A percentile compares a stretch with the other conserved stretches of the same genome.
phyloP scores from a whole-genome alignment of 305 asterid species.

The Fraxinus sp. region DNA sequence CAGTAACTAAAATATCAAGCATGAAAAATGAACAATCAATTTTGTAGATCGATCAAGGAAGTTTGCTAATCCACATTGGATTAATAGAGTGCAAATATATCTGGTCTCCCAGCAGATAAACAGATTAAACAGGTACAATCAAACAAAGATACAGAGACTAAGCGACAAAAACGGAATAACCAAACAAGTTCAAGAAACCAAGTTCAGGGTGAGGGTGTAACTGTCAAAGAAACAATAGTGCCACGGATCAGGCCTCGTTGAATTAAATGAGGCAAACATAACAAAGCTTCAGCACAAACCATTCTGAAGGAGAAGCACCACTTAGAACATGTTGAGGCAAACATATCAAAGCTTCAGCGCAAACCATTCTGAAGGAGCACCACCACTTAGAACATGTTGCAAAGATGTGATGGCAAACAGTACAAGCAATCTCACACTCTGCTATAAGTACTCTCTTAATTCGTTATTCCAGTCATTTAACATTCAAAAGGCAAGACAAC shows the following conservation, averaged over 20 bases:
- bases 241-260: background rate
- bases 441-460: background rate
- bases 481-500: background rate
- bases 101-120: background rate
- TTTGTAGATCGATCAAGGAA: background rate
- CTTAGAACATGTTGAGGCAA: background rate
- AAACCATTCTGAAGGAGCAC: background rate
- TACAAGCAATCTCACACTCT: background rate
- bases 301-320: background rate
- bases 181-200: background rate
- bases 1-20: constrained; percentile 5
- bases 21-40: background rate
- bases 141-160: background rate
- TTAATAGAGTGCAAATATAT: background rate
- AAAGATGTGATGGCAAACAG: background rate
- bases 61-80: background rate
- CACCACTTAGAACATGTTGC: background rate
- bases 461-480: background rate
- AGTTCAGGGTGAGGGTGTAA: background rate
- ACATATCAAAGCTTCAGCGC: background rate
- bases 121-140: background rate
- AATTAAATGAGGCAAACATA: background rate
- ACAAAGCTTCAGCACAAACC: background rate
- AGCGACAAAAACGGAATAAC: background rate
- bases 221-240: background rate